These are phyloP conservation scores for Scheffersomyces ergatensis DNA, from an alignment of 805 yeast genomes.

Conservation along the genomic window DNA sequence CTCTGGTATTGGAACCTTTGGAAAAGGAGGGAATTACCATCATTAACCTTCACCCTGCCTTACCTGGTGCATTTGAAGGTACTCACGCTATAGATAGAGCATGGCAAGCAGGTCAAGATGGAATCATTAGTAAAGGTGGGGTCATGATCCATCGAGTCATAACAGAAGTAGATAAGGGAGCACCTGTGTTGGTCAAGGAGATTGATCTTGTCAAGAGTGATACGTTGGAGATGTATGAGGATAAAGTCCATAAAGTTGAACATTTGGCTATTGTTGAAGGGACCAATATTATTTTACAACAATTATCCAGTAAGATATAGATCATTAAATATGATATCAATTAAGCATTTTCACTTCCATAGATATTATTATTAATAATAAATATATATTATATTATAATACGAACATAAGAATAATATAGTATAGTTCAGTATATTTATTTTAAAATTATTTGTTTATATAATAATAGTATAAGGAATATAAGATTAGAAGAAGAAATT, in stretches of 20 bases:
- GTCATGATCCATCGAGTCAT: conserved; percentile 98
- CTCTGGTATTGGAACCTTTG: conserved; percentile 67
- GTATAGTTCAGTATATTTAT: no score
- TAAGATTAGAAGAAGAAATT: no score
- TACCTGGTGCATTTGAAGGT: conserved; percentile 96
- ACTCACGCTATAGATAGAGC: conserved; percentile 96
- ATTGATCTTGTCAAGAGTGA: conserved; percentile 71
- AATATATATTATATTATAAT: no score
- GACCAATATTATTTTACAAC: conserved; percentile 57
- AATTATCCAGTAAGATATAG: conserved; percentile 13
- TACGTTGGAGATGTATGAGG: conserved; percentile 74
- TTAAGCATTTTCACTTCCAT: no score
- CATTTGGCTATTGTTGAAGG: conserved; percentile 95
- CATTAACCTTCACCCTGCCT: conserved; percentile 93
- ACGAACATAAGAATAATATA: no score
- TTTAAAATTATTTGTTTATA: no score
- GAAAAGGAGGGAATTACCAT: conserved; percentile 64
- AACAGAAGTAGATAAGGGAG: conserved; percentile 91
- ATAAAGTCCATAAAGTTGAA: conserved; percentile 77
- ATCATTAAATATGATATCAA: no score
- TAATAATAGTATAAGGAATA: no score
- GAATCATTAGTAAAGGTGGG: conserved; percentile 74
- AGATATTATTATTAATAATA: no score
- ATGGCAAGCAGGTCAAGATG: conserved; percentile 91
- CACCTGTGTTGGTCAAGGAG: conserved; percentile 81